Evolutionary conservation across 768 basidiomycete species (phyloP).

Genomic region (Xanthoconium stramineum): DNA sequence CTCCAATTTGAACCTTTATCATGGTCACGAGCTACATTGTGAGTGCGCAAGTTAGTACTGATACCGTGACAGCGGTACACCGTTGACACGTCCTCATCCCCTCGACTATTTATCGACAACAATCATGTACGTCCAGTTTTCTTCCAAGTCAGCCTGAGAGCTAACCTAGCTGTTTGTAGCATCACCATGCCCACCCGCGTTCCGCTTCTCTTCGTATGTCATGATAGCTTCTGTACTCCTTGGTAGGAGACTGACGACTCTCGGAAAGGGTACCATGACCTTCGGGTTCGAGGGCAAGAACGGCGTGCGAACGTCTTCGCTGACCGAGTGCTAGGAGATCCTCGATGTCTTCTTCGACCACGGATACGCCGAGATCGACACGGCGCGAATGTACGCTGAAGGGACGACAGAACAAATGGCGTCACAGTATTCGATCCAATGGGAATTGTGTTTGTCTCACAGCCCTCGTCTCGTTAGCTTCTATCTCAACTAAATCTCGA

Average conservation of each 20-base stretch:
- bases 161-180: neutral
- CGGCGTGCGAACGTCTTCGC: slow-evolving; percentile 37
- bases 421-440: neutral
- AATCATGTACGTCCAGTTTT: no score
- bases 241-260: neutral
- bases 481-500: slow-evolving; percentile 41
- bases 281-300: slow-evolving; percentile 41
- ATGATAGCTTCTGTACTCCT: neutral
- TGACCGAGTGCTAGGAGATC: slow-evolving; percentile 40
- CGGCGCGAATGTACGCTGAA: slow-evolving; percentile 46
- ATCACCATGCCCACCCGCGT: slow-evolving; percentile 26
- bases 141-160: no score
- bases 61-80: neutral
- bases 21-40: neutral
- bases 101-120: no score
- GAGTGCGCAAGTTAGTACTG: neutral
- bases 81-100: neutral
- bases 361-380: slow-evolving; percentile 48
- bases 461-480: slow-evolving; percentile 23
- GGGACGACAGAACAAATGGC: slow-evolving; percentile 50
- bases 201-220: slow-evolving; percentile 26
- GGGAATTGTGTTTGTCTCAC: neutral
- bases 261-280: slow-evolving; percentile 46
- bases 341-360: slow-evolving; percentile 38
- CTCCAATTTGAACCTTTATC: neutral